Base-by-base conservation (phyloP, 805 yeast genomes). In the Cyberlindnera amylophila region DNA sequence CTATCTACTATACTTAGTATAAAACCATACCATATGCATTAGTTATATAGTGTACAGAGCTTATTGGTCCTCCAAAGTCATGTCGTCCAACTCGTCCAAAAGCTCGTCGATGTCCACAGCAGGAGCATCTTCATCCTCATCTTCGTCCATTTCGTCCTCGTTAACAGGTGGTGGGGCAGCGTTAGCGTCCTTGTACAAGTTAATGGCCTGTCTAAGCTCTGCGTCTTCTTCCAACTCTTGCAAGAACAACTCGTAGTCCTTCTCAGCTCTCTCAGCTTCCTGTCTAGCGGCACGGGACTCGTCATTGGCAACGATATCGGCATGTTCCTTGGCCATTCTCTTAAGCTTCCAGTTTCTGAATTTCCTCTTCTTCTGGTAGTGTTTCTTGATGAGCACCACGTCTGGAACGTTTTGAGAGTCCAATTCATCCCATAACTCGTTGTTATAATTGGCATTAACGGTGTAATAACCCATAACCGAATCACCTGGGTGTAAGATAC, bases 151-250 rank as follows among this genome's bases (percentile, higher is more conserved):
- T 39, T 79, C 89, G 43, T 83, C 93, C 21, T 77, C 86, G 21
- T 72, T 77, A 12, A 16, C 34, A 15, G 41, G 44, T 24, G 43
- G 45, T 7, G 39, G 45, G 36, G 70, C 76, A 7, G 71, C 80
- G 58, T 67, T 75, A 38, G 42, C 62, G 41, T 82, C 79, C 69
- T 89, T 93, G 72, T 93, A 93, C 58, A 93, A 59, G 62, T 93
- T 91, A 64, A 93, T 79, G 35, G 88, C 80, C 57, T 84, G 89
- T 72, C 99, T 85, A 63, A 93, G 76, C 63, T 93, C 99, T 42
- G 81, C 81, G 67, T 93, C 99, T 67, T 93, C 98, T 71, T 93
- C 99, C 63, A 93, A 79, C 65, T 93, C 96, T 69, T 88, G 97
- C 69, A 93, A 77, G 86, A 93, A 93, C 53, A 83, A 61, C 69